A percentile compares a stretch with the other conserved stretches of the same genome.
These are phyloP conservation scores for Scenedesmus sp. DNA, from an alignment of 163 green algal species.

Conservation along the genomic window DNA sequence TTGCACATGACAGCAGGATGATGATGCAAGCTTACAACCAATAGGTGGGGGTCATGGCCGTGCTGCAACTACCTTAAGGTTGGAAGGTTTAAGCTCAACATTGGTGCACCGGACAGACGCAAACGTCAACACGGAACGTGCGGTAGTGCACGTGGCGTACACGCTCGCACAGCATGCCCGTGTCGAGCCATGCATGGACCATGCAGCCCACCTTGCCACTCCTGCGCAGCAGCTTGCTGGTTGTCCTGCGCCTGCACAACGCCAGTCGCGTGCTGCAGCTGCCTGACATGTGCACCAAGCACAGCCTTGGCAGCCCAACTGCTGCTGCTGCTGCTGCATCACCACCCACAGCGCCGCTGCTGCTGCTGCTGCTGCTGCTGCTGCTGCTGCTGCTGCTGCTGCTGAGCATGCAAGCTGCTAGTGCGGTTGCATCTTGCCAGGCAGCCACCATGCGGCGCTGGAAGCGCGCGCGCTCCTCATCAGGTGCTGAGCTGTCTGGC, in stretches of 20 bases:
- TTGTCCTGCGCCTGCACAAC: conserved; percentile 39
- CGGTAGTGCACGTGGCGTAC: neutral
- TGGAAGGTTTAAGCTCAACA: no score
- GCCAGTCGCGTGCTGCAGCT: conserved; percentile 34
- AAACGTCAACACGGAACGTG: no score
- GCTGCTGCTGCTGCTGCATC: neutral
- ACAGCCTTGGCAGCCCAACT: neutral
- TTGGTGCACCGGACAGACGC: neutral
- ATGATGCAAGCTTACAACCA: neutral
- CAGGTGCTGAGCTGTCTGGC: neutral
- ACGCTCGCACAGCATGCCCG: neutral
- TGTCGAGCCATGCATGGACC: neutral
- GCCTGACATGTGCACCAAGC: conserved; percentile 8
- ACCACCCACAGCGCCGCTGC: no score
- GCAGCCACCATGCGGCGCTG: neutral
- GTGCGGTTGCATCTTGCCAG: neutral
- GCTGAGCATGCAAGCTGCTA: conserved; percentile 25
- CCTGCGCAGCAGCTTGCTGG: conserved; percentile 43
- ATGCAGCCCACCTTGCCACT: conserved; percentile 38
- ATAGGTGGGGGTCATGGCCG: neutral
- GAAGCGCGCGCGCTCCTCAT: neutral
- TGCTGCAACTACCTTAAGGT: neutral
- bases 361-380: neutral
- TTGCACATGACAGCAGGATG: no score
- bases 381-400: neutral